phyloP scores from a whole-genome alignment of 106 monocot genomes.

The Dendrobium huoshanense region DNA sequence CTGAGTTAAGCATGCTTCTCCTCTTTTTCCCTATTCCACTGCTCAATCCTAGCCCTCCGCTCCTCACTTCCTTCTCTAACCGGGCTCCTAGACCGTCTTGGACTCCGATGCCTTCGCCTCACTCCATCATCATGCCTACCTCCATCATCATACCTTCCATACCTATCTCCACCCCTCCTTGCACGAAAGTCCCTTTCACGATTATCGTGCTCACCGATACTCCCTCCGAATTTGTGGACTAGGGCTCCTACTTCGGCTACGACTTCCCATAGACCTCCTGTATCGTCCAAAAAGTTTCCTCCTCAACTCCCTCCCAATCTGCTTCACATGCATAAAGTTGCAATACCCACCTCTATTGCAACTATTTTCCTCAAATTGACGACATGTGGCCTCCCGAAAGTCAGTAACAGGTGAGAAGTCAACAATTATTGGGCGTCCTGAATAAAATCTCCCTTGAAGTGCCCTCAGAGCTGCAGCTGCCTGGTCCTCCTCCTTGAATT shows the following conservation, averaged over 20 bases:
- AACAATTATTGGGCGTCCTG: conserved; percentile 62
- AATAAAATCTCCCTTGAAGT: conserved; percentile 62
- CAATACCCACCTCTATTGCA: conserved; percentile 76
- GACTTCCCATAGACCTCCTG: conserved; percentile 21
- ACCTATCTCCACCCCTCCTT: conserved; percentile 20
- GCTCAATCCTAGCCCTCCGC: conserved; percentile 65
- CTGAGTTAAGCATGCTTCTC: conserved; percentile 14
- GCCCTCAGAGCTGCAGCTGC: conserved; percentile 53
- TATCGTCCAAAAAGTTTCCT: conserved; percentile 53
- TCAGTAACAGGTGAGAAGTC: conserved; percentile 71
- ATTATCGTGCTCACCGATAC: conserved; percentile 11
- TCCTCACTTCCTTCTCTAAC: conserved; percentile 69
- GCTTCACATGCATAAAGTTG: conserved; percentile 82
- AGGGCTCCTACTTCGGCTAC: conserved; percentile 35
- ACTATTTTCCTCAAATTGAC: conserved; percentile 72
- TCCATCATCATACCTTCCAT: conserved; percentile 9
- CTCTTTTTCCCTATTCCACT: conserved; percentile 71
- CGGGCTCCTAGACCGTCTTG: conserved; percentile 26
- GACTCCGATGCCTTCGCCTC: conserved; percentile 33
- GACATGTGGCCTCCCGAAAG: conserved; percentile 68
- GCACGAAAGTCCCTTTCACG: conserved; percentile 11
- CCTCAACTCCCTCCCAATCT: conserved; percentile 55
- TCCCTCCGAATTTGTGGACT: conserved; percentile 24
- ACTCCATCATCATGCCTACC: conserved; percentile 37
- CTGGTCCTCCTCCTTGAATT: conserved; percentile 65